Evolutionary conservation across 176 grass and related monocot genomes (phyloP).

Genomic region (Chloris gayana): DNA sequence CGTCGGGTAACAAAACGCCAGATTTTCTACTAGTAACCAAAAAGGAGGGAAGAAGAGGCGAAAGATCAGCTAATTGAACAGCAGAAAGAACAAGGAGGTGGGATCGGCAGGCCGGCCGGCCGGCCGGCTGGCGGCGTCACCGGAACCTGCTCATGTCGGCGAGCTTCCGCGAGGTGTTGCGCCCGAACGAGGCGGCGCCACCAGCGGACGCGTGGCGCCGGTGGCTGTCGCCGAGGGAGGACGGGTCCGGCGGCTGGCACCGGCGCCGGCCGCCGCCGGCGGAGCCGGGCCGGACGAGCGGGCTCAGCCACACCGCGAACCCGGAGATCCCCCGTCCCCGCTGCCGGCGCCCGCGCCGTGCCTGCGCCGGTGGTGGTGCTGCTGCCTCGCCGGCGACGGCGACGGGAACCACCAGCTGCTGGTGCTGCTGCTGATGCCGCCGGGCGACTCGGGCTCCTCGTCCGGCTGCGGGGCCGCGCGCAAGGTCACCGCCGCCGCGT

Average conservation of each 20-base stretch:
- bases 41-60: not conserved
- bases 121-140: slow-evolving; percentile 28
- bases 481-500: not conserved
- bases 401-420: slow-evolving; percentile 55
- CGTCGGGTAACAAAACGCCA: slow-evolving; percentile 27
- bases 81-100: not conserved
- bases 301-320: slow-evolving; percentile 53
- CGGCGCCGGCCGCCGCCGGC: slow-evolving; percentile 28
- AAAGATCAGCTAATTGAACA: not conserved
- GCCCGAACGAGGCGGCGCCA: slow-evolving; percentile 34
- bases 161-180: slow-evolving; percentile 59
- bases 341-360: slow-evolving; percentile 27
- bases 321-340: slow-evolving; percentile 58
- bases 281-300: slow-evolving; percentile 53
- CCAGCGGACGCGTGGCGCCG: slow-evolving; percentile 49
- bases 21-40: not conserved
- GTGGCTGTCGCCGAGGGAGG: slow-evolving; percentile 36
- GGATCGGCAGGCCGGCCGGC: not conserved
- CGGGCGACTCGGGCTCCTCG: slow-evolving; percentile 53
- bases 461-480: slow-evolving; percentile 19
- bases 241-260: slow-evolving; percentile 45
- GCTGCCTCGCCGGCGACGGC: slow-evolving; percentile 44
- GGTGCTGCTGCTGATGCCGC: not conserved
- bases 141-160: slow-evolving; percentile 63
- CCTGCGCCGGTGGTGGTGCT: slow-evolving; percentile 15